Evolutionary conservation across 768 basidiomycete genomes (phyloP).

Genomic region (Macrolepiota fuliginosa): DNA sequence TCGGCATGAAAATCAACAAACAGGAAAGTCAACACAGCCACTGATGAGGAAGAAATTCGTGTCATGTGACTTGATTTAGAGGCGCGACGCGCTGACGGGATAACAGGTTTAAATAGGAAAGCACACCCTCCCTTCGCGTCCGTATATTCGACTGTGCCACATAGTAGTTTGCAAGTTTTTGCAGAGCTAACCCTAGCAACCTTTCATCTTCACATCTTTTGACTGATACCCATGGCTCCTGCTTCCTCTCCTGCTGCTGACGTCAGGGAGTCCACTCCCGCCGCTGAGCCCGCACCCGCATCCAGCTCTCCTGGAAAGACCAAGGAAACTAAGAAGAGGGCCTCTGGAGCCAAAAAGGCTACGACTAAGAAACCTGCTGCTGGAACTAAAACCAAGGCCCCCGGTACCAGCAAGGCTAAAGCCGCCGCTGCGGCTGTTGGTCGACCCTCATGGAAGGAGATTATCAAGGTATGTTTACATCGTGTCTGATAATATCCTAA

Average conservation of each 20-base stretch:
- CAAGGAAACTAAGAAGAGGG: conserved; percentile 15
- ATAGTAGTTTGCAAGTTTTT: conserved; percentile 6
- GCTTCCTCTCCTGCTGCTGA: conserved; percentile 11
- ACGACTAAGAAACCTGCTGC: conserved; percentile 26
- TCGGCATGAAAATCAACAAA: conserved; percentile 33
- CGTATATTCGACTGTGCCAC: not conserved
- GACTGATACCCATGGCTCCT: conserved; percentile 12
- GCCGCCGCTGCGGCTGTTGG: conserved; percentile 19
- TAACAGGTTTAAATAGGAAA: conserved; percentile 30
- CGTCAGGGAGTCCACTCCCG: conserved; percentile 20
- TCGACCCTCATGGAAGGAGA: conserved; percentile 56
- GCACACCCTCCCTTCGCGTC: conserved; percentile 1
- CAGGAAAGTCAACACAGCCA: conserved; percentile 40
- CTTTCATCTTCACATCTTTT: conserved; percentile 15
- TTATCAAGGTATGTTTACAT: conserved; percentile 40
- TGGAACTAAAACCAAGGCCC: conserved; percentile 29
- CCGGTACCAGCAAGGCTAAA: conserved; percentile 27
- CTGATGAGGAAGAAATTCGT: conserved; percentile 6
- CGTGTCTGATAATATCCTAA: not conserved
- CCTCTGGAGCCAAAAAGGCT: conserved; percentile 20
- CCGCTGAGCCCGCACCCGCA: conserved; percentile 17
- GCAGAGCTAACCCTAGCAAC: conserved; percentile 15
- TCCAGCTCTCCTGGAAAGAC: conserved; percentile 17
- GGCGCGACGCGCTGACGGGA: conserved; percentile 16
- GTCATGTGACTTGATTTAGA: conserved; percentile 14